Evolutionary conservation across 208 protist genomes (phyloP), one percentile per base, ranked within the genome.

Genomic region (Trypanosoma grayi): DNA sequence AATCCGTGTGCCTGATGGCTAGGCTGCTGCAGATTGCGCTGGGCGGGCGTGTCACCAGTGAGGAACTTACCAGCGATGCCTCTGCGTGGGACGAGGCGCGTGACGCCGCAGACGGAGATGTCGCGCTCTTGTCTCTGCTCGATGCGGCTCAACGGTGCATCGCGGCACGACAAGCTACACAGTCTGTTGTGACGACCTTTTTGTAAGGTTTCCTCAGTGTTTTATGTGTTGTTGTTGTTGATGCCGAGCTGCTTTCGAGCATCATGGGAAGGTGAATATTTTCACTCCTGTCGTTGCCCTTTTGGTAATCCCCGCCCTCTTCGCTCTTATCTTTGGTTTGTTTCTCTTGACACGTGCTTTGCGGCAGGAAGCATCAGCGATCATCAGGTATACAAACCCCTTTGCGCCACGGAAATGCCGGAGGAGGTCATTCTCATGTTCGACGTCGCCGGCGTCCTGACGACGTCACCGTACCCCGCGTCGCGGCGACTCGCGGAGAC

Each of bases 361-460:
- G 34, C 34, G 34, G 34, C 11, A 14, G 34, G 11, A 11, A 14
- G 34, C 34, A 39, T 11, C 7, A 11, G 34, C 34, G 34, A 39
- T 39, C 11, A 11, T 39, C 34, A 14, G 34, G 7, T 7, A 39
- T 39, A 14, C 9, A 14, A 39, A 7, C 34, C 11, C 10, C 39
- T 2, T 43, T 43, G 39, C 10, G 16, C 4, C 20, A 22, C 39
- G 5, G 14, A 22, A 3, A 92, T 88, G 85, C 81, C 85, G 13
- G 72, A 63, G 14, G 80, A 91, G 60, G 81, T 92, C 24, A 79
- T 92, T 48, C 57, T 92, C 52, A 83, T 92, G 75, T 85, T 92
- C 65, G 81, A 92, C 66, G 24, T 87, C 47, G 77, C 66, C 30
- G 81, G 85, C 4, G 81, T 92, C 14, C 66, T 92, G 4, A 87